Conservation (phyloP, 306 rosid genomes). For the Pterocarpus santalinus region DNA sequence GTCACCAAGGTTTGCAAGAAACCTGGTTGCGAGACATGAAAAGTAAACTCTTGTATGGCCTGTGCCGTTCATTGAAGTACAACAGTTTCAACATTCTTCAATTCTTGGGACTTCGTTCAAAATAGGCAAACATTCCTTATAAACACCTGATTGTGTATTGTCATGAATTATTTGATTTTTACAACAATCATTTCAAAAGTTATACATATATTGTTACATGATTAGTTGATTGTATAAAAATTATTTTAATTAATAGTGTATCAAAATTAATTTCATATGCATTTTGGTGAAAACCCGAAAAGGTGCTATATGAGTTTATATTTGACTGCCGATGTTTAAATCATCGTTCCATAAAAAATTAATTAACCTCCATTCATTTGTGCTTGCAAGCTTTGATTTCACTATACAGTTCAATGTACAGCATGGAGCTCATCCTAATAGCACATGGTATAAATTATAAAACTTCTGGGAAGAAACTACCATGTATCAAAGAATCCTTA, state of each 20-base stretch:
- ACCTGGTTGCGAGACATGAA: neutral
- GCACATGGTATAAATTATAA: conserved; percentile 20
- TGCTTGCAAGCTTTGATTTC: conserved; percentile 41
- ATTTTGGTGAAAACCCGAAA: neutral
- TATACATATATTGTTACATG: no score
- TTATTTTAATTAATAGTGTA: no score
- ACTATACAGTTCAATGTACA: conserved; percentile 46
- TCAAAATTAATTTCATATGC: no score
- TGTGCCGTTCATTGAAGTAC: neutral
- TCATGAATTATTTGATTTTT: no score
- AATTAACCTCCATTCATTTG: neutral
- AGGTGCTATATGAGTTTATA: conserved; percentile 5
- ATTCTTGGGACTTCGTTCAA: neutral
- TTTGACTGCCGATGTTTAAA: conserved; percentile 13
- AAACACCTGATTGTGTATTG: neutral
- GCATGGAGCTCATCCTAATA: conserved; percentile 19
- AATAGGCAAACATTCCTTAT: conserved; percentile 3
- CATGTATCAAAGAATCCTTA: conserved; percentile 28
- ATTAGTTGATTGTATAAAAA: no score
- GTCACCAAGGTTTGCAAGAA: no score
- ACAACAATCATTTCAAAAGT: no score
- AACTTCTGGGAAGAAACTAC: conserved; percentile 6
- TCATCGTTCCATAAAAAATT: conserved; percentile 1
- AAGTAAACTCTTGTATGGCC: conserved; percentile 58
- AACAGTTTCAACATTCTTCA: neutral